Percentiles rank a stretch among this genome's conserved stretches.
phyloP scores from a whole-genome alignment of 768 basidiomycete genomes.

The Boletus reticulatus region DNA sequence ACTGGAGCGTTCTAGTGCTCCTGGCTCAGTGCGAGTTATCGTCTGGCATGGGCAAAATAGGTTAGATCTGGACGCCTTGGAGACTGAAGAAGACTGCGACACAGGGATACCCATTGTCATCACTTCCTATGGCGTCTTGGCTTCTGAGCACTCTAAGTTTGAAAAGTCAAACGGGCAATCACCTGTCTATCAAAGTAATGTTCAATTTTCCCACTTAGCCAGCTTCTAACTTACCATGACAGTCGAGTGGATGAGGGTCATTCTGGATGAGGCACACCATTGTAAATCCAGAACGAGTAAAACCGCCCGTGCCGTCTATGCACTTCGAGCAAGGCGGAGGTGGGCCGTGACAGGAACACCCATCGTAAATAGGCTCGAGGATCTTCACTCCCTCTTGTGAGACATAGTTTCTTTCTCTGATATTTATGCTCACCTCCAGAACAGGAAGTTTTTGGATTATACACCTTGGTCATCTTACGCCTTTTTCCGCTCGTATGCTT shows the following conservation, averaged over 20 bases:
- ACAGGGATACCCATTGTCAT: constrained; percentile 74
- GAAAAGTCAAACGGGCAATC: constrained; percentile 53
- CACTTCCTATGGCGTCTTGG: constrained; percentile 88
- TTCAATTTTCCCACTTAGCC: background rate
- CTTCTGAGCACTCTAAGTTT: constrained; percentile 79
- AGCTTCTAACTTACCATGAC: constrained; percentile 5
- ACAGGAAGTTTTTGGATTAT: constrained; percentile 74
- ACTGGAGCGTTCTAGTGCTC: constrained; percentile 76
- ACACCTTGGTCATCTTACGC: constrained; percentile 79
- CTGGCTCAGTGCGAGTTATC: constrained; percentile 60
- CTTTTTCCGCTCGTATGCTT: constrained; percentile 83
- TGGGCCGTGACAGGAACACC: constrained; percentile 98
- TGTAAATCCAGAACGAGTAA: constrained; percentile 89
- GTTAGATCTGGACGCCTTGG: constrained; percentile 62
- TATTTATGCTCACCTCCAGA: constrained; percentile 3
- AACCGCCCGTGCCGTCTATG: constrained; percentile 86
- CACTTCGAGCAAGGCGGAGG: constrained; percentile 69
- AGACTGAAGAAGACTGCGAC: constrained; percentile 50
- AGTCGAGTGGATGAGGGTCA: constrained; percentile 81
- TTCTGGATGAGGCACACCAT: constrained; percentile 93
- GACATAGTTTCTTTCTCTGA: constrained; percentile 43
- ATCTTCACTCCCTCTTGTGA: constrained; percentile 85
- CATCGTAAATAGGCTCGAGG: constrained; percentile 91
- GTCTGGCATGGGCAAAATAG: constrained; percentile 92
- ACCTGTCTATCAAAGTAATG: constrained; percentile 70